phyloP scores from a whole-genome alignment of 2,329 filamentous ascomycete species.

The Sporothrix euskadiensis region DNA sequence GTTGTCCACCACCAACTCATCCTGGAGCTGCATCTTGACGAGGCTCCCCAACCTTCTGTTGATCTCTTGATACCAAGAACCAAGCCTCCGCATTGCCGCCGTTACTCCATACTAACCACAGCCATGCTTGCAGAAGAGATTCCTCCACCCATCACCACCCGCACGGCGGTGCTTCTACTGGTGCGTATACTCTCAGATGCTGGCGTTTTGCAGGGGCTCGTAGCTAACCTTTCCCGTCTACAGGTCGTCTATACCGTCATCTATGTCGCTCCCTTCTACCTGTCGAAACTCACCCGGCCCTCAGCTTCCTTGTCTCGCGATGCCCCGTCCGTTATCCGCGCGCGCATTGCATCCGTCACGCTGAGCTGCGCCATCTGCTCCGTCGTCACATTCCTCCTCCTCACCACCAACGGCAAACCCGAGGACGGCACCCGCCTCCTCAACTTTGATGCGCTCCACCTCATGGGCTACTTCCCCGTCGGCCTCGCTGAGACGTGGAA shows the following conservation, averaged over 20 bases:
- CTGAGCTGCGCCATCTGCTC: constrained; percentile 71
- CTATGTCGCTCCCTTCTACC: constrained; percentile 91
- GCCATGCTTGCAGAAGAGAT: constrained; percentile 24
- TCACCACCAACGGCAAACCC: constrained; percentile 56
- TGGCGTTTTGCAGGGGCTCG: too few species aligned
- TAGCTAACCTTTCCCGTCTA: neutral
- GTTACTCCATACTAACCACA: neutral
- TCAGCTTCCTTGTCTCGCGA: constrained; percentile 79
- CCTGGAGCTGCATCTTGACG: neutral
- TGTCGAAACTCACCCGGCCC: constrained; percentile 75
- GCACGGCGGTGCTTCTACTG: constrained; percentile 42
- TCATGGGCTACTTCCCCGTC: constrained; percentile 80
- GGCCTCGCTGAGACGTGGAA: constrained; percentile 63
- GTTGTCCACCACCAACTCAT: neutral
- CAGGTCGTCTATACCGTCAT: constrained; percentile 79
- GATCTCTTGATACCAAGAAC: neutral
- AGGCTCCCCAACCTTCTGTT: neutral
- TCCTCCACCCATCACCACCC: constrained; percentile 46
- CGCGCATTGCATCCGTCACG: constrained; percentile 77
- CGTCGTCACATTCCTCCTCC: constrained; percentile 64
- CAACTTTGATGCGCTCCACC: constrained; percentile 56
- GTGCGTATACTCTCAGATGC: constrained; percentile 36
- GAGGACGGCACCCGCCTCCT: constrained; percentile 41
- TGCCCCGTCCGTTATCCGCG: constrained; percentile 84
- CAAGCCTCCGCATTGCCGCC: neutral